Conservation (phyloP, 495 filamentous ascomycete genomes). For the Viridothelium virens region DNA sequence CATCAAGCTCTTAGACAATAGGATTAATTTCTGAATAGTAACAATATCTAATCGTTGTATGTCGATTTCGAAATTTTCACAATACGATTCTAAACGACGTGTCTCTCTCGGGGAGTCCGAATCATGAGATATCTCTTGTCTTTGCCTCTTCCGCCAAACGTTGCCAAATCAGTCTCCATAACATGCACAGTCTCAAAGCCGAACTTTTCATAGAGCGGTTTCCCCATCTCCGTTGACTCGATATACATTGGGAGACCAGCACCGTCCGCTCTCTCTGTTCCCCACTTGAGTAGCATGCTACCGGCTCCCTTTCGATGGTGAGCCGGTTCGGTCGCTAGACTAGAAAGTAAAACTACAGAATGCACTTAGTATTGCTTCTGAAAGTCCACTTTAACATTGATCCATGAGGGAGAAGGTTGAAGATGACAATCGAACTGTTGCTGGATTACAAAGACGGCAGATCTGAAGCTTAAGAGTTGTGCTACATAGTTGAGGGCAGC, state of each 20-base stretch:
- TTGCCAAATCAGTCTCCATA: conserved; percentile 14
- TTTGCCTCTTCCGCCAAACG: conserved; percentile 20
- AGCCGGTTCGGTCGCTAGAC: conserved; percentile 18
- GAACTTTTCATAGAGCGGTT: conserved; percentile 18
- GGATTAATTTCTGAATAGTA: not conserved
- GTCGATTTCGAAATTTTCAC: not conserved
- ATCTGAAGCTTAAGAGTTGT: too few species aligned
- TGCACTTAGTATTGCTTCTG: not conserved
- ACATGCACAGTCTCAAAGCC: conserved; percentile 18
- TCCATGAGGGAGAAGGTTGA: too few species aligned
- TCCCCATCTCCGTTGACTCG: conserved; percentile 23
- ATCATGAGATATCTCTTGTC: not conserved
- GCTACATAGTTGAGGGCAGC: too few species aligned
- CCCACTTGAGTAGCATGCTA: conserved; percentile 20
- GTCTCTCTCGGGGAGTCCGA: not conserved
- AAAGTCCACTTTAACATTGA: not conserved
- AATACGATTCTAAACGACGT: not conserved
- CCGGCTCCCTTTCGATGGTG: conserved; percentile 25
- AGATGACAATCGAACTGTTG: too few species aligned
- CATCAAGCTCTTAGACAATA: not conserved
- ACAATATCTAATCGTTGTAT: not conserved
- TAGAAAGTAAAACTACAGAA: conserved; percentile 13
- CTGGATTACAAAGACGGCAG: too few species aligned
- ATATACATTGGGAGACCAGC: conserved; percentile 21
- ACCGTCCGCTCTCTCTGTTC: conserved; percentile 23